Evolutionary conservation across 441 rosid species (phyloP).

Genomic region (Gossypium schwendimanii): DNA sequence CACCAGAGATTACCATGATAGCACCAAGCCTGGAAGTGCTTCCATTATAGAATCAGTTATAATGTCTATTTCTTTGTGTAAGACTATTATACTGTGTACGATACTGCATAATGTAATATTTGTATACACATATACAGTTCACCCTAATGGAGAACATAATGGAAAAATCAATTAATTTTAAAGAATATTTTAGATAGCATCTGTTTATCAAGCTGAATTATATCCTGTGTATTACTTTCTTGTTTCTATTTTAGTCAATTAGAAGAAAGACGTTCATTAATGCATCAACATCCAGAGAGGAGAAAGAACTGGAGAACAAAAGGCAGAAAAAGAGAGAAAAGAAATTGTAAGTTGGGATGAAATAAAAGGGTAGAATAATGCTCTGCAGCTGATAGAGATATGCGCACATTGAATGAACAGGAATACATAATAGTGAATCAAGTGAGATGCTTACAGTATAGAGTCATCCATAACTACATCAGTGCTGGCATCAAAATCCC

Average conservation of each 20-base stretch:
- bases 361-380: neutral
- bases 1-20: neutral
- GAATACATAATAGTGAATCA: constrained; percentile 3
- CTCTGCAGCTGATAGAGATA: neutral
- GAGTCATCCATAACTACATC: constrained; percentile 89
- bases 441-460: constrained; percentile 52
- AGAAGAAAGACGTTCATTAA: neutral
- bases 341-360: neutral
- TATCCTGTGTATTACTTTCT: neutral
- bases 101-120: neutral
- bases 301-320: neutral
- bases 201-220: neutral
- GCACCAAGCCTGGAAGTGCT: neutral
- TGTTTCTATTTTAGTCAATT: neutral
- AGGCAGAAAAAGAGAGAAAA: neutral
- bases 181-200: neutral
- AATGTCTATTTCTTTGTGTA: neutral
- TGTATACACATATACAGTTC: neutral
- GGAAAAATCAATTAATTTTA: neutral
- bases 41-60: neutral
- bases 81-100: neutral
- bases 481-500: constrained; percentile 78
- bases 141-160: neutral
- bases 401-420: neutral
- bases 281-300: neutral